Evolutionary conservation across 352 stramenopile species (phyloP).

Genomic region (Phytophthora pistaciae): DNA sequence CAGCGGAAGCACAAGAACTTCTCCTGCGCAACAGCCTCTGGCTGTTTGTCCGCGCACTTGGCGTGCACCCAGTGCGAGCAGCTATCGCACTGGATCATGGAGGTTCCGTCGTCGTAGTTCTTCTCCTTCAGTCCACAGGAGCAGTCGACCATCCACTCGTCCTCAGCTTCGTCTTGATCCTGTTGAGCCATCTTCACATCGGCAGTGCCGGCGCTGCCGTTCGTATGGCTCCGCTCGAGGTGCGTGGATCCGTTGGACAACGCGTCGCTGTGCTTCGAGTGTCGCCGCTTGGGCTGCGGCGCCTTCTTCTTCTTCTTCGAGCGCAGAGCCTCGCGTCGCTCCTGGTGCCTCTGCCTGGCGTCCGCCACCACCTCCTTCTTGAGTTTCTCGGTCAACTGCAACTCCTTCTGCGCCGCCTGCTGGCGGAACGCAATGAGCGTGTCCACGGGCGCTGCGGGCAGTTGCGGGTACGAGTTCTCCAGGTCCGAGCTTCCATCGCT

Average conservation of each 20-base stretch:
- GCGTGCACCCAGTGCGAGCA: slow-evolving; percentile 73
- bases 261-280: slow-evolving; percentile 45
- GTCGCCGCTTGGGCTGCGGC: slow-evolving; percentile 27
- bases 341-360: slow-evolving; percentile 46
- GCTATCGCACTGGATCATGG: slow-evolving; percentile 74
- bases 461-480: slow-evolving; percentile 67
- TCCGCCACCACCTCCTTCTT: slow-evolving; percentile 51
- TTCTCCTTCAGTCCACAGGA: slow-evolving; percentile 57
- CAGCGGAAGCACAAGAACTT: slow-evolving; percentile 73
- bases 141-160: slow-evolving; percentile 72
- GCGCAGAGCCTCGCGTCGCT: slow-evolving; percentile 40
- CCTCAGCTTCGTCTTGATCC: slow-evolving; percentile 31
- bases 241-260: slow-evolving; percentile 13
- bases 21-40: slow-evolving; percentile 49
- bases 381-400: slow-evolving; percentile 52
- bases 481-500: slow-evolving; percentile 71
- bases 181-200: slow-evolving; percentile 13
- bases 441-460: slow-evolving; percentile 69
- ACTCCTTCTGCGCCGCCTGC: slow-evolving; percentile 58
- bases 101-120: slow-evolving; percentile 69
- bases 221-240: slow-evolving; percentile 16
- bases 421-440: slow-evolving; percentile 62
- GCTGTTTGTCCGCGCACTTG: slow-evolving; percentile 53
- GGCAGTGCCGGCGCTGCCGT: slow-evolving; percentile 16
- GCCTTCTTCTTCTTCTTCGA: slow-evolving; percentile 49